Conservation (phyloP, 78 protist species). For the Dictyostelium capitatum region DNA sequence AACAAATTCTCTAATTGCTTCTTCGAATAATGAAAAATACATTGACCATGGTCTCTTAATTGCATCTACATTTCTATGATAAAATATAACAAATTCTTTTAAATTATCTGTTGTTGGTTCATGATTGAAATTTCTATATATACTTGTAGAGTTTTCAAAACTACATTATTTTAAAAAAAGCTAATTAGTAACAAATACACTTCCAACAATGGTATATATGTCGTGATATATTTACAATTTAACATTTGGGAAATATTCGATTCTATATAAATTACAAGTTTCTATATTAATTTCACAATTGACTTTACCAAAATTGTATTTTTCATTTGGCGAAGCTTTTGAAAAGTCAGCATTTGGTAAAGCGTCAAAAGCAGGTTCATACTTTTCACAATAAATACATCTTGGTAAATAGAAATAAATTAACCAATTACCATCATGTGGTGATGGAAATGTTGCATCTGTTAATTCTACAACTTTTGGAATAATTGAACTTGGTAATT, state of each 20-base stretch:
- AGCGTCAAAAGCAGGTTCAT: conserved; percentile 79
- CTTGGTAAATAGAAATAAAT: conserved; percentile 90
- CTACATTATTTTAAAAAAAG: background rate
- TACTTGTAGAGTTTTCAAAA: background rate
- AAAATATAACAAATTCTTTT: background rate
- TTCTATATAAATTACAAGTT: conserved; percentile 31
- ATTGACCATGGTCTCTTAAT: conserved; percentile 28
- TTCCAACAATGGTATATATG: background rate
- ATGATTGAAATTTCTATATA: conserved; percentile 12
- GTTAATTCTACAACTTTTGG: background rate
- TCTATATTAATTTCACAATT: conserved; percentile 67
- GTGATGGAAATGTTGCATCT: background rate
- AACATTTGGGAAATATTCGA: conserved; percentile 50
- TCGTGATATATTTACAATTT: conserved; percentile 36
- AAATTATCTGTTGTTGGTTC: conserved; percentile 48
- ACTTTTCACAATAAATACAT: conserved; percentile 83
- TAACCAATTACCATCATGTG: conserved; percentile 60
- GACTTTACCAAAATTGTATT: conserved; percentile 87
- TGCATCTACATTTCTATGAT: background rate
- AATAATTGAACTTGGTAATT: background rate
- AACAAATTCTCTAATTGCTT: conserved; percentile 56
- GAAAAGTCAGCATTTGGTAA: conserved; percentile 43
- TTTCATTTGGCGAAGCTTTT: background rate
- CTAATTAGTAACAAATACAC: no score
- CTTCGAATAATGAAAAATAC: conserved; percentile 36